phyloP scores from a whole-genome alignment of 192 early-diverging fungal species.

The Phlyctochytrium planicorne region DNA sequence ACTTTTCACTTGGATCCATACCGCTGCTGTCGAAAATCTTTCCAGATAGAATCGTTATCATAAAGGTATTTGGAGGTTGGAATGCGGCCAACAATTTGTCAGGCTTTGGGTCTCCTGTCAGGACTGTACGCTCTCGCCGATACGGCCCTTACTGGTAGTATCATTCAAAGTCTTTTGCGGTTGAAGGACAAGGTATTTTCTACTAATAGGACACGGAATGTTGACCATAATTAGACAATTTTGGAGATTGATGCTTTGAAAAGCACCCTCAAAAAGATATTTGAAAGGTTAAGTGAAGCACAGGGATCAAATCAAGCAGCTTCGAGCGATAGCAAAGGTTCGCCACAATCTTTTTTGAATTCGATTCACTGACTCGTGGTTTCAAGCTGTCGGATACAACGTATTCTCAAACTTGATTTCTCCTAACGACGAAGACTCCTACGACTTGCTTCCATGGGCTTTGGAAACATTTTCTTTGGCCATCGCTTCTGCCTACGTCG shows the following conservation, averaged over 20 bases:
- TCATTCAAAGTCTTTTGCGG: conserved; percentile 41
- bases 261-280: conserved; percentile 39
- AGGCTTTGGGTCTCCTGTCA: conserved; percentile 50
- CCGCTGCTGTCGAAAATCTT: conserved; percentile 46
- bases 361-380: neutral
- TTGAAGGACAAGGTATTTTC: conserved; percentile 44
- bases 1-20: conserved; percentile 48
- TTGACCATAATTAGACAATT: conserved; percentile 30
- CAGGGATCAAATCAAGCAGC: conserved; percentile 12
- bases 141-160: conserved; percentile 37
- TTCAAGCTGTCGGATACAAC: conserved; percentile 32
- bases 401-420: conserved; percentile 50
- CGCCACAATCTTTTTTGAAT: neutral
- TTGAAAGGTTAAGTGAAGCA: conserved; percentile 33
- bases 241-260: conserved; percentile 50
- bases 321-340: too few relatives aligned
- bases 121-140: conserved; percentile 44
- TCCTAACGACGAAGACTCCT: conserved; percentile 49
- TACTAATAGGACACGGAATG: neutral
- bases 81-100: neutral
- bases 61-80: conserved; percentile 34
- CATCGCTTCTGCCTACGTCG: conserved; percentile 13
- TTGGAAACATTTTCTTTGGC: conserved; percentile 40
- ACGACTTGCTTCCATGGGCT: conserved; percentile 56
- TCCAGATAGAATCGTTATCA: conserved; percentile 54